A percentile compares a stretch with the other conserved stretches of the same genome.
Conservation (phyloP, 345 rosid species). For the Diplotaxis tenuifolia region DNA sequence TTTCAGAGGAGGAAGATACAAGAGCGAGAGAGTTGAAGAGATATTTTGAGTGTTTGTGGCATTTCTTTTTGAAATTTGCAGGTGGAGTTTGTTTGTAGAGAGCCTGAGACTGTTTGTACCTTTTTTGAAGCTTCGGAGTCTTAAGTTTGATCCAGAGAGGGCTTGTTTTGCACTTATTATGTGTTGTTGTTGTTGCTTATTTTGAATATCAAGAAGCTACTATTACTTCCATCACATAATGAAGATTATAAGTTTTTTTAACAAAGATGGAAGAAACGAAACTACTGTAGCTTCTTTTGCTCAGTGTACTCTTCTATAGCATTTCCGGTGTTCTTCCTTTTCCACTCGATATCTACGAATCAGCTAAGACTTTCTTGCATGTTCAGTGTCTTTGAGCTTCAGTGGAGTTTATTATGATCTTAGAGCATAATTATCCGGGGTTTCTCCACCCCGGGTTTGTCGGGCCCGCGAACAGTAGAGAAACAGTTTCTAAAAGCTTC, state of each 20-base stretch:
- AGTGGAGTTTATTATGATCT: background rate
- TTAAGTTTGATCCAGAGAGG: constrained; percentile 48
- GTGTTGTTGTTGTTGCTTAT: constrained; percentile 53
- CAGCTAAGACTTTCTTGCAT: background rate
- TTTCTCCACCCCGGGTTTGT: no score
- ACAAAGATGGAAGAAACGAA: constrained; percentile 12
- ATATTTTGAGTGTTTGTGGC: constrained; percentile 22
- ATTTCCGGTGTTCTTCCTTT: background rate
- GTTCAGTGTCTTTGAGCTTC: background rate
- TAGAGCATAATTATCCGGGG: no score
- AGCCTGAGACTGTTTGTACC: constrained; percentile 47
- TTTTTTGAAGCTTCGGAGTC: constrained; percentile 33
- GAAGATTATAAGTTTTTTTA: constrained; percentile 16
- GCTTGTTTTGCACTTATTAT: constrained; percentile 44
- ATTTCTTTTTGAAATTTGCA: constrained; percentile 52
- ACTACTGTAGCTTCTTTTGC: background rate
- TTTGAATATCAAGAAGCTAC: constrained; percentile 44
- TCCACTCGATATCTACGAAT: background rate
- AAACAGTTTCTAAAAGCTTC: no score
- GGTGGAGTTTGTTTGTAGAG: constrained; percentile 58
- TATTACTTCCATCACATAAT: constrained; percentile 24
- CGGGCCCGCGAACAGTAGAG: no score
- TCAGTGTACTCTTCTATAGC: background rate
- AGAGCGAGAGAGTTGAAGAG: constrained; percentile 3
- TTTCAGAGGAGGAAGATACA: constrained; percentile 24